phyloP scores from a whole-genome alignment of 2,329 filamentous ascomycete genomes.

The Corniculantispora saksenae region DNA sequence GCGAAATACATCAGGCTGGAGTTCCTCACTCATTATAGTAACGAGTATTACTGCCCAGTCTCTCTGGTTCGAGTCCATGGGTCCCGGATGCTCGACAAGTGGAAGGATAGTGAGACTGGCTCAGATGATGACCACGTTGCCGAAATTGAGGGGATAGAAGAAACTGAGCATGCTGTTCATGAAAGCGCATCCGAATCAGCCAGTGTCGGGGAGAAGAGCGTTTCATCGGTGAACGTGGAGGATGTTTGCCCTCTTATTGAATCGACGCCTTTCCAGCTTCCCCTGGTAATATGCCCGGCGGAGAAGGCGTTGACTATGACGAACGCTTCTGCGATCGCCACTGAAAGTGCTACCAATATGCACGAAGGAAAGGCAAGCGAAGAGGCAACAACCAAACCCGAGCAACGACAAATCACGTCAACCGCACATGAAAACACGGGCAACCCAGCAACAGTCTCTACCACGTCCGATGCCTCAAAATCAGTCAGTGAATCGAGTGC shows the following conservation, averaged over 20 bases:
- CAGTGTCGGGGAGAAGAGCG: not conserved
- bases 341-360: not conserved
- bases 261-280: not conserved
- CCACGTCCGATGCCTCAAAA: not conserved
- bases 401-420: not conserved
- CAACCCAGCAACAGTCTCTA: not conserved
- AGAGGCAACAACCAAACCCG: not conserved
- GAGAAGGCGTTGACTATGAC: not conserved
- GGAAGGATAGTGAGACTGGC: slow-evolving; percentile 75
- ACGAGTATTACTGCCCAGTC: slow-evolving; percentile 93
- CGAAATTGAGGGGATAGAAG: slow-evolving; percentile 28
- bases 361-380: not conserved
- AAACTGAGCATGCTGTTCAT: not conserved
- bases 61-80: slow-evolving; percentile 91
- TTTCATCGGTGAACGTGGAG: not conserved
- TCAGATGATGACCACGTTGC: slow-evolving; percentile 63
- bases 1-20: slow-evolving; percentile 91
- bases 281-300: not conserved
- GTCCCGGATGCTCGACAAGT: slow-evolving; percentile 93
- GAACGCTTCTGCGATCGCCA: not conserved
- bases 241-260: slow-evolving; percentile 2
- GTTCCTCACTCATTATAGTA: slow-evolving; percentile 90
- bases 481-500: slow-evolving; percentile 19
- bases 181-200: not conserved
- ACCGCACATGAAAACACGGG: not conserved